These are phyloP conservation scores for Hordeum vulgare DNA, from an alignment of 176 grass and related monocot species.

Conservation along the genomic window DNA sequence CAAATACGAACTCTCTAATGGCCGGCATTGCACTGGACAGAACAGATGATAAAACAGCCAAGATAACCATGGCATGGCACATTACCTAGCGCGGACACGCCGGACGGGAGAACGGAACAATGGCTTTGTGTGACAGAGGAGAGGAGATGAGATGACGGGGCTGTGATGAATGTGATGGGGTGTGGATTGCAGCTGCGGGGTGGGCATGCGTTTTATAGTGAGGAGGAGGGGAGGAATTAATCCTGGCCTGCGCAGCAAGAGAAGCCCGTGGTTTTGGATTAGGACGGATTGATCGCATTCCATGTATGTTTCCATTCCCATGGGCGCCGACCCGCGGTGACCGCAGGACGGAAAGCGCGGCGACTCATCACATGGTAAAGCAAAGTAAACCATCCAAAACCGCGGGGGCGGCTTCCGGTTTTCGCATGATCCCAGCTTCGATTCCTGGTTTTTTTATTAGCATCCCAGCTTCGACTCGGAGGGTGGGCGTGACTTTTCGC, in stretches of 20 bases:
- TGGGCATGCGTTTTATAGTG: slow-evolving; percentile 3
- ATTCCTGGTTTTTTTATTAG: no score
- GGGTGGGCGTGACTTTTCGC: no score
- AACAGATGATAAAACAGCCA: no score
- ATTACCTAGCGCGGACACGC: background rate
- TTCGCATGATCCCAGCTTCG: no score
- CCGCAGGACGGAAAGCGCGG: background rate
- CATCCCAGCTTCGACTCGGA: no score
- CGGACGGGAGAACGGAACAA: rapidly evolving
- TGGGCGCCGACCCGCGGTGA: background rate
- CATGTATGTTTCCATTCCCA: background rate
- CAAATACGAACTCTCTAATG: no score
- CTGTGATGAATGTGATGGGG: background rate
- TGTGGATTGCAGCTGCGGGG: background rate
- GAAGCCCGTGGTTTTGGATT: background rate
- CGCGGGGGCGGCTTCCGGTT: no score
- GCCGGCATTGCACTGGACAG: no score
- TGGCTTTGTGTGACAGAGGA: background rate
- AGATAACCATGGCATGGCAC: no score
- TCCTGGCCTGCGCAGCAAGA: slow-evolving; percentile 24
- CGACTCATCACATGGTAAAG: background rate
- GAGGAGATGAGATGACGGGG: background rate
- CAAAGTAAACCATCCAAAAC: no score
- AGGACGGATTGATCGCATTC: background rate
- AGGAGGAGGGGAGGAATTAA: background rate